Evolutionary conservation across 2,329 filamentous ascomycete genomes (phyloP), one percentile per base, ranked within the genome.

Genomic region (Plenodomus lindquistii): DNA sequence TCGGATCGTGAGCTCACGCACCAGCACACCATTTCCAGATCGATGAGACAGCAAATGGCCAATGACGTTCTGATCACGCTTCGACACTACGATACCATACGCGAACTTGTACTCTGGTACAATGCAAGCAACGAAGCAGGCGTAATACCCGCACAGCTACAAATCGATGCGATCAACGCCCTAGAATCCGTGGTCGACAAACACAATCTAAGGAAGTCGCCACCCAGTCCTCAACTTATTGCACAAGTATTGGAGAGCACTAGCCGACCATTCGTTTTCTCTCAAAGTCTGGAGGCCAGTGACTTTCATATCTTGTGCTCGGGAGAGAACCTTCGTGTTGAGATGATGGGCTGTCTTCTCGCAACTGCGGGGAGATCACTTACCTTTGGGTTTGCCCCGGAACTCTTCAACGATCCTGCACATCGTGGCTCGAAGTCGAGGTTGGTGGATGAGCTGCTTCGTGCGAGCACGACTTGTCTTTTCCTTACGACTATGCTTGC

Each of bases 271-370:
- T 56, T 71, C 1, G 52, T 56, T 11, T 60, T 70, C 9, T 56
- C 60, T 1, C 53, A 60, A 21, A 35, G 56, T 44, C 41, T 62
- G 1, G 59, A 66, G 29, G 69, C 70, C 1, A 48, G 55, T 13
- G 65, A 71, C 9, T 76, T 77, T 37, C 66, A 73, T 46, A 61
- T 60, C 15, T 48, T 74, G 1, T 75, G 68, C 44, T 75, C 72
- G 0, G 73, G 73, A 0, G 55, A 63, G 13, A 64, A 68, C 16
- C 52, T 75, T 29, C 70, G 74, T 1, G 54, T 76, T 4, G 74
- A 77, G 29, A 69, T 69, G 4, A 62, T 76, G 10, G 74, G 70
- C 0, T 60, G 70, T 10, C 48, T 76, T 4, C 66, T 73, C 31
- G 62, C 71, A 20, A 63, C 70, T 4, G 73, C 75, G 2, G 74